These are phyloP conservation scores for Phoenix roebelenii DNA, from an alignment of 176 grass and related monocot species.

Conservation along the genomic window DNA sequence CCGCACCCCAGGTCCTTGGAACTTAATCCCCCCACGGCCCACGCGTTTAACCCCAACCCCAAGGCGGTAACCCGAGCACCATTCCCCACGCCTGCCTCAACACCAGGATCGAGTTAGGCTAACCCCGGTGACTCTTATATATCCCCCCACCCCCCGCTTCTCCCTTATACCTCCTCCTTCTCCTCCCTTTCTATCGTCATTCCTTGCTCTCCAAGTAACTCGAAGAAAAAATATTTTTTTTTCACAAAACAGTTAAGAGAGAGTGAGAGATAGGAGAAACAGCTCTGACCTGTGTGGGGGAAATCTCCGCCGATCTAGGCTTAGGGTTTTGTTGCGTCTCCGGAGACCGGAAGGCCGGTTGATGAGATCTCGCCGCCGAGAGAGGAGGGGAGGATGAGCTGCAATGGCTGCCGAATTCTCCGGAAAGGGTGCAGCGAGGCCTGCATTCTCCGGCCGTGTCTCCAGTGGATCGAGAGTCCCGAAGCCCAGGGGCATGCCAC, in stretches of 20 bases:
- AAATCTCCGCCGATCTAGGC: no score
- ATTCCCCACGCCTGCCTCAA: neutral
- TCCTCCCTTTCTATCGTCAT: conserved; percentile 8
- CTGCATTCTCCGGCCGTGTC: conserved; percentile 80
- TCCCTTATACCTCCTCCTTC: neutral
- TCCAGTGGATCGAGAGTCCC: conserved; percentile 69
- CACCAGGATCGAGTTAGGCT: conserved; percentile 17
- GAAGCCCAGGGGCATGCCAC: conserved; percentile 96
- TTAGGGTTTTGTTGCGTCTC: no score
- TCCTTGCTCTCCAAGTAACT: neutral
- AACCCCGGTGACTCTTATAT: conserved; percentile 31
- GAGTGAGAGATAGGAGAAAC: neutral
- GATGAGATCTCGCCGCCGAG: no score
- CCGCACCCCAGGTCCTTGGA: conserved; percentile 74
- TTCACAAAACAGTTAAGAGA: no score
- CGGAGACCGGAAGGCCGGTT: no score
- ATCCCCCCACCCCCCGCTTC: conserved; percentile 6
- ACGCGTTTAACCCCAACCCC: neutral
- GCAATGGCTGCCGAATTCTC: conserved; percentile 96
- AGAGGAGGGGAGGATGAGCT: conserved; percentile 47
- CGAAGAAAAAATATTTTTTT: no score
- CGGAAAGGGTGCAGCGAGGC: conserved; percentile 89
- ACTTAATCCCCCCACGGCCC: conserved; percentile 2
- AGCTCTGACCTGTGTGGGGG: neutral
- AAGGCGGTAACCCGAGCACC: conserved; percentile 5